A percentile compares a stretch with the other conserved stretches of the same genome.
These are phyloP conservation scores for Trametes elegans DNA, from an alignment of 768 basidiomycete species.

Conservation along the genomic window DNA sequence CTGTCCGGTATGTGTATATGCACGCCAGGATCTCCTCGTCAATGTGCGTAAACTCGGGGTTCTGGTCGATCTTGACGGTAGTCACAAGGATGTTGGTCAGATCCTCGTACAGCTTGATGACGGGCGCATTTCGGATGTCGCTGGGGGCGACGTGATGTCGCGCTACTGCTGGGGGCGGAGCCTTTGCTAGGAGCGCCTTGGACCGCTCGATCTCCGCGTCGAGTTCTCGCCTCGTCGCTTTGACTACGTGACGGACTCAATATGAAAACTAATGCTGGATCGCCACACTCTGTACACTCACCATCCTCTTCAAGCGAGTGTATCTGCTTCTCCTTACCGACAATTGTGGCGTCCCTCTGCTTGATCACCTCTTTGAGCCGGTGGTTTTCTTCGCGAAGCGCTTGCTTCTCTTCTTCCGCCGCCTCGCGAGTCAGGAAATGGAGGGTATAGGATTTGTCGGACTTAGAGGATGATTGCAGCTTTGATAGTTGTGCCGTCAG, in stretches of 20 bases:
- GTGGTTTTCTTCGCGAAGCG: slow-evolving; percentile 46
- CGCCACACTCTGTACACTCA: slow-evolving; percentile 4
- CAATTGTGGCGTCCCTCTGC: slow-evolving; percentile 41
- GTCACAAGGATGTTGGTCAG: slow-evolving; percentile 76
- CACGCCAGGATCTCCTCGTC: slow-evolving; percentile 69
- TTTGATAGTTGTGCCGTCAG: slow-evolving; percentile 50
- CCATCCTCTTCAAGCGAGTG: slow-evolving; percentile 46
- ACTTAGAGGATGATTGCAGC: slow-evolving; percentile 49
- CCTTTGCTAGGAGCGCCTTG: slow-evolving; percentile 39
- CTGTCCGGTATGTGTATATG: slow-evolving; percentile 49
- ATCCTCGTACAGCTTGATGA: slow-evolving; percentile 82
- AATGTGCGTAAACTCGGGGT: slow-evolving; percentile 38
- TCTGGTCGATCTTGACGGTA: slow-evolving; percentile 50
- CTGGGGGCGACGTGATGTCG: slow-evolving; percentile 36
- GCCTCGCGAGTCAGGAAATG: slow-evolving; percentile 73
- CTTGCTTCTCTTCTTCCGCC: slow-evolving; percentile 65
- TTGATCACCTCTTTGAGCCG: slow-evolving; percentile 43
- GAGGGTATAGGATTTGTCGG: slow-evolving; percentile 49
- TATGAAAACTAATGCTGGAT: too few species aligned
- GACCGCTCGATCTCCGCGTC: slow-evolving; percentile 60
- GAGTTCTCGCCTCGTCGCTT: slow-evolving; percentile 52
- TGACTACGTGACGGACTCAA: too few species aligned
- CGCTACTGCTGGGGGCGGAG: slow-evolving; percentile 38
- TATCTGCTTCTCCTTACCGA: slow-evolving; percentile 46
- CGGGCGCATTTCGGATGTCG: slow-evolving; percentile 57